These are phyloP conservation scores for Infundibulicybe gibba DNA, from an alignment of 768 basidiomycete species.

Conservation along the genomic window DNA sequence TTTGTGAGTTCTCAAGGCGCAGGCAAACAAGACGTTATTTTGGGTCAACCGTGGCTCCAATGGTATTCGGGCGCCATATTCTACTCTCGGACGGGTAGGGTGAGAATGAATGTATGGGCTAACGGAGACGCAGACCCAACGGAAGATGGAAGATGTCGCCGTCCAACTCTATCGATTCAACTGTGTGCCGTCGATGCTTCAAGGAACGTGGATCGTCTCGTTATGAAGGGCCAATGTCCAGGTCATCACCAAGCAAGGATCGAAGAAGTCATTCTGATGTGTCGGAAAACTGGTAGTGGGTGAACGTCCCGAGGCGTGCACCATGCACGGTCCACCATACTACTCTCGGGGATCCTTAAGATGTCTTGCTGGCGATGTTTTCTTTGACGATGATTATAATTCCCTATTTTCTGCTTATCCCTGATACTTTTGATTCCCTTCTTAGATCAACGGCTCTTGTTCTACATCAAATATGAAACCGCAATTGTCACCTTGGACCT, in stretches of 20 bases:
- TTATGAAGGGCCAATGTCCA: too few species aligned
- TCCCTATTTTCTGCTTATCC: conserved; percentile 5
- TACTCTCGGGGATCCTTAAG: conserved; percentile 6
- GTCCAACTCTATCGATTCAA: conserved; percentile 5
- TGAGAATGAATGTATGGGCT: conserved; percentile 13
- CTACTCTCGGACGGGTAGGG: conserved; percentile 6
- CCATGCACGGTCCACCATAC: conserved; percentile 4
- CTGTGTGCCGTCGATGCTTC: conserved; percentile 1
- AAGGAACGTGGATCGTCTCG: background rate
- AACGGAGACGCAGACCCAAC: conserved; percentile 4
- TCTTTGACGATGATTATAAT: conserved; percentile 1
- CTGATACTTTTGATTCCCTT: conserved; percentile 8
- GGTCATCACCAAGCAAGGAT: background rate
- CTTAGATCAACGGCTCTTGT: conserved; percentile 2
- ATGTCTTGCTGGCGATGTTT: conserved; percentile 5
- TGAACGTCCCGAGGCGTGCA: conserved; percentile 1
- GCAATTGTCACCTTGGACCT: conserved; percentile 7
- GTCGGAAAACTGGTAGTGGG: conserved; percentile 9
- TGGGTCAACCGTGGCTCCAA: conserved; percentile 19
- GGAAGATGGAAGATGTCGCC: background rate
- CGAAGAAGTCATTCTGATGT: conserved; percentile 3
- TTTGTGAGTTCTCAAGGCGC: conserved; percentile 11
- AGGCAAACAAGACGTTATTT: conserved; percentile 12
- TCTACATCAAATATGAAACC: background rate
- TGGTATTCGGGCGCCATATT: conserved; percentile 13